Percentiles rank a stretch among this genome's conserved stretches.
Conservation (phyloP, 192 early-diverging fungal species). For the Coemansia aciculifera region DNA sequence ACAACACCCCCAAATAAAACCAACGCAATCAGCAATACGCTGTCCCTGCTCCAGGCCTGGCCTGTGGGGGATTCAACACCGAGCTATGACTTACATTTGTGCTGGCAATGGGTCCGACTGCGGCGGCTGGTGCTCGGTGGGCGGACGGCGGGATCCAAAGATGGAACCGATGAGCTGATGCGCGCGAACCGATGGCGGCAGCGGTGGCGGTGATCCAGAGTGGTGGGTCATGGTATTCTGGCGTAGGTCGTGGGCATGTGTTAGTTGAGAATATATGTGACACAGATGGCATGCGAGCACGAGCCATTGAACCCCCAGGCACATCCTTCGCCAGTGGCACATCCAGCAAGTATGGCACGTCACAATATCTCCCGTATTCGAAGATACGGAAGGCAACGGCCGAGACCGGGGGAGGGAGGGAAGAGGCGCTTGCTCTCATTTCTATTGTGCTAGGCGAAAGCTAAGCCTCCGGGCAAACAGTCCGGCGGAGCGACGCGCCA, state of each 20-base stretch:
- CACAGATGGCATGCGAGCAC: neutral
- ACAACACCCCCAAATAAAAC: neutral
- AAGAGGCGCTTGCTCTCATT: neutral
- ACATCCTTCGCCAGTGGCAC: neutral
- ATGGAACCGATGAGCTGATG: slow-evolving; percentile 28
- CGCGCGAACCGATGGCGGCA: slow-evolving; percentile 19
- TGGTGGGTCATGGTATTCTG: neutral
- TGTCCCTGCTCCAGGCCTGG: neutral
- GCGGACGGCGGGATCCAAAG: slow-evolving; percentile 21
- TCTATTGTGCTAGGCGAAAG: neutral
- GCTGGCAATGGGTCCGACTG: slow-evolving; percentile 3
- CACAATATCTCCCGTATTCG: neutral
- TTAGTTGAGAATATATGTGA: neutral
- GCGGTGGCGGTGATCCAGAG: slow-evolving; percentile 2
- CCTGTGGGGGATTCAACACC: neutral
- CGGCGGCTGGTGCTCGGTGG: slow-evolving; percentile 7
- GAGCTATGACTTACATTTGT: neutral
- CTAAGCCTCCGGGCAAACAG: slow-evolving; percentile 3
- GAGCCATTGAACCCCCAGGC: neutral
- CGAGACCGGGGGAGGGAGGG: neutral
- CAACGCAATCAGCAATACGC: neutral
- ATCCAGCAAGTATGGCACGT: slow-evolving; percentile 15
- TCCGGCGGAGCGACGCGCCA: slow-evolving; percentile 2
- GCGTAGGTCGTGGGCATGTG: neutral
- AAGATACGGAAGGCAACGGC: neutral